Evolutionary conservation across 1,284 basidiomycete genomes (phyloP).

Genomic region (Tilletiopsis washingtonensis): DNA sequence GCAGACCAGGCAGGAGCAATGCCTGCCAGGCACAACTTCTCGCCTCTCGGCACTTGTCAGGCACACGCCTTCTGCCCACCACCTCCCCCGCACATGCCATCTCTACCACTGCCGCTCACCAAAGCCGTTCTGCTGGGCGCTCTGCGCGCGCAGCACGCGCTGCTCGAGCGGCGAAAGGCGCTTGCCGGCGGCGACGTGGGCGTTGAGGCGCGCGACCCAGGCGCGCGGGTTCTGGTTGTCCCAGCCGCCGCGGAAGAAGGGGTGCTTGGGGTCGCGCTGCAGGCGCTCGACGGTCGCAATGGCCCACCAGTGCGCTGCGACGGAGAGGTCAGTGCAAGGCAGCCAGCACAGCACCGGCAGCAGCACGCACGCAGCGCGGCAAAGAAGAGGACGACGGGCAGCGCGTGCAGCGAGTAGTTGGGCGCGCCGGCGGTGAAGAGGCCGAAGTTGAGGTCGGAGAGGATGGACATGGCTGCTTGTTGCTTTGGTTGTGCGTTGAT

Average conservation of each 20-base stretch:
- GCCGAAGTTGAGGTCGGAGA: not conserved
- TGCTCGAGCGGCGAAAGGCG: conserved; percentile 18
- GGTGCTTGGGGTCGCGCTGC: conserved; percentile 3
- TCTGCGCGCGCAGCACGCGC: conserved; percentile 26
- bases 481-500: no score
- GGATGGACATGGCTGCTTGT: not conserved
- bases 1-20: no score
- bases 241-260: conserved; percentile 33
- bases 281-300: conserved; percentile 26
- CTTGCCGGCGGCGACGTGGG: conserved; percentile 14
- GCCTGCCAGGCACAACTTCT: no score
- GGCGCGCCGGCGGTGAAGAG: not conserved
- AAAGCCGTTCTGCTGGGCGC: conserved; percentile 10
- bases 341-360: not conserved
- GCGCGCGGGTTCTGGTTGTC: conserved; percentile 31
- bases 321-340: not conserved
- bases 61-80: no score
- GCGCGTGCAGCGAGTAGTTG: conserved; percentile 17
- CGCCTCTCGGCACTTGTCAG: no score
- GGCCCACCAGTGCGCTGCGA: conserved; percentile 30
- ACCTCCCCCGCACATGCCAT: no score
- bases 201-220: conserved; percentile 20
- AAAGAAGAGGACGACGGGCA: conserved; percentile 13
- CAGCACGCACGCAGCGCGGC: conserved; percentile 10
- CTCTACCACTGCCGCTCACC: no score